These are phyloP conservation scores for Chloris gayana DNA, from an alignment of 176 grass and related monocot genomes.

Conservation along the genomic window DNA sequence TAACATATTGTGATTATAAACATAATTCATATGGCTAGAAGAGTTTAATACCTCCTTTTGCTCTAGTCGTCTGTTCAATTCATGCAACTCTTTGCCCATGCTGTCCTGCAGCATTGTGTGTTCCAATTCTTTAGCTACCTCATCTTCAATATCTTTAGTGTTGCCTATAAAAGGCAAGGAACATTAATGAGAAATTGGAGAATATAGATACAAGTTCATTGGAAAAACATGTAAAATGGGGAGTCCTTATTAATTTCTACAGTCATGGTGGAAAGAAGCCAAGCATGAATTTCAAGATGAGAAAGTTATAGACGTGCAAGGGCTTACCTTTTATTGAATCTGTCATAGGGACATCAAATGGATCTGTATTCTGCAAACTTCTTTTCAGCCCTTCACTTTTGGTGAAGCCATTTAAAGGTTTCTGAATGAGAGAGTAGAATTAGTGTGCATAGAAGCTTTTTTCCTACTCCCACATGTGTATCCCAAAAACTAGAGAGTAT, in stretches of 20 bases:
- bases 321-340: constrained; percentile 71
- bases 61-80: constrained; percentile 90
- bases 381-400: constrained; percentile 95
- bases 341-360: constrained; percentile 76
- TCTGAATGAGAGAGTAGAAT: constrained; percentile 64
- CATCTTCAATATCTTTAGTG: constrained; percentile 90
- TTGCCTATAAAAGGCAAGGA: constrained; percentile 45
- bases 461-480: too few relatives aligned
- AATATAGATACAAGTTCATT: constrained; percentile 29
- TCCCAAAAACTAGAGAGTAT: too few relatives aligned
- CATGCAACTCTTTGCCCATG: constrained; percentile 93
- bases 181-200: constrained; percentile 41
- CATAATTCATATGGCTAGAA: constrained; percentile 10
- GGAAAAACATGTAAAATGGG: too few relatives aligned
- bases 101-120: constrained; percentile 92
- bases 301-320: constrained; percentile 24
- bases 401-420: constrained; percentile 58
- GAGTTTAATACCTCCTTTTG: constrained; percentile 86
- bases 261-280: constrained; percentile 24
- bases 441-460: neutral
- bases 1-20: constrained; percentile 14
- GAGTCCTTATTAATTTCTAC: too few relatives aligned
- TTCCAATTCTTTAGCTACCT: constrained; percentile 96
- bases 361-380: constrained; percentile 85
- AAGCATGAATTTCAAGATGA: neutral